Percentiles rank a stretch among this genome's conserved stretches.
These are phyloP conservation scores for Hanseniaspora pseudoguilliermondii DNA, from an alignment of 805 yeast species.

Conservation along the genomic window DNA sequence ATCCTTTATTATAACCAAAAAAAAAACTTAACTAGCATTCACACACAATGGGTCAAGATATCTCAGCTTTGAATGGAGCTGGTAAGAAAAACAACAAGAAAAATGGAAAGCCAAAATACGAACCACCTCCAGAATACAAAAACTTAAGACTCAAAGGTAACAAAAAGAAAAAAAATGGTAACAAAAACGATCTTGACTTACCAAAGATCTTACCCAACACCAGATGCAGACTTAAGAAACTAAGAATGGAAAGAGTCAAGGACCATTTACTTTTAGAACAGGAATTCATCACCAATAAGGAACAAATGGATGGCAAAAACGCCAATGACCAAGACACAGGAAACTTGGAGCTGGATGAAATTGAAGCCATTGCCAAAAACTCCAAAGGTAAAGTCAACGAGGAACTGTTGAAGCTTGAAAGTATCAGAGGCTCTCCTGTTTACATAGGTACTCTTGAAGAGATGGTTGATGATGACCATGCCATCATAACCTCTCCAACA, in stretches of 20 bases:
- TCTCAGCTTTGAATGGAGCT: conserved; percentile 27
- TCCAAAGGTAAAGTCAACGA: conserved; percentile 94
- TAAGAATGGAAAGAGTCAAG: conserved; percentile 90
- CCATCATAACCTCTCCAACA: conserved; percentile 88
- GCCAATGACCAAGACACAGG: conserved; percentile 1
- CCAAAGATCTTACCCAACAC: conserved; percentile 87
- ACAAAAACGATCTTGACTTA: conserved; percentile 63
- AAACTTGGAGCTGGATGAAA: conserved; percentile 7
- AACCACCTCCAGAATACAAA: conserved; percentile 93
- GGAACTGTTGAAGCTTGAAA: conserved; percentile 89
- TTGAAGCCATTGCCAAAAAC: conserved; percentile 41
- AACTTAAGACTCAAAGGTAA: conserved; percentile 55
- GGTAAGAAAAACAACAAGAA: conserved; percentile 45
- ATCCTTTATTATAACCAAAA: too few relatives aligned
- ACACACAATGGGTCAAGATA: conserved; percentile 28
- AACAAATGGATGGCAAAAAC: conserved; percentile 38
- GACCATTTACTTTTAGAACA: conserved; percentile 91
- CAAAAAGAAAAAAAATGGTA: conserved; percentile 68
- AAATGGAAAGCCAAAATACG: conserved; percentile 89
- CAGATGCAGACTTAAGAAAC: conserved; percentile 78
- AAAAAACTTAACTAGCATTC: neutral
- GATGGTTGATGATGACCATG: conserved; percentile 96
- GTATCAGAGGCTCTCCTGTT: conserved; percentile 91
- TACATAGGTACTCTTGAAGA: conserved; percentile 94
- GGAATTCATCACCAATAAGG: conserved; percentile 90